Evolutionary conservation across 331 rosid species (phyloP).

Genomic region (Pyrus hybrid): DNA sequence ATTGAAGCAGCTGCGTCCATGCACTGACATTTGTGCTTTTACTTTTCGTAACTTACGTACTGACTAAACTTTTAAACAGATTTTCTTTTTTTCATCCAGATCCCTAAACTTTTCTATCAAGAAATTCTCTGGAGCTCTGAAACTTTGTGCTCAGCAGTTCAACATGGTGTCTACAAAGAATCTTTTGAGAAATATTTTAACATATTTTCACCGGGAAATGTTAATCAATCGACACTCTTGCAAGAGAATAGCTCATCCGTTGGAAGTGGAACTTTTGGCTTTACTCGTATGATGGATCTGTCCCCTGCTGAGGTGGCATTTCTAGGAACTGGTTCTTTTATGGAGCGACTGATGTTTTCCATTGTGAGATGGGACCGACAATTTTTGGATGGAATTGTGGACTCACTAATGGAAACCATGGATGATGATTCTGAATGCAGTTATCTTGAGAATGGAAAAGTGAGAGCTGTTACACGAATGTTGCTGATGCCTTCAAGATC

Average conservation of each 20-base stretch:
- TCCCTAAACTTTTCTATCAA: constrained; percentile 71
- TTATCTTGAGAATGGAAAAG: constrained; percentile 57
- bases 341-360: constrained; percentile 77
- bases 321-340: constrained; percentile 61
- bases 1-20: neutral
- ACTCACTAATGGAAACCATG: constrained; percentile 41
- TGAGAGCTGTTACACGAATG: constrained; percentile 72
- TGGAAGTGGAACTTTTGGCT: constrained; percentile 71
- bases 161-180: constrained; percentile 49
- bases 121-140: constrained; percentile 54
- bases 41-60: neutral
- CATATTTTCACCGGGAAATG: constrained; percentile 65
- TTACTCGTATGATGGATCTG: constrained; percentile 73
- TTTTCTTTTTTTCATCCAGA: constrained; percentile 29
- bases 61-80: neutral
- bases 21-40: neutral
- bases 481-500: constrained; percentile 69
- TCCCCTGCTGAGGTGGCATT: constrained; percentile 80
- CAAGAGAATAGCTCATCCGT: constrained; percentile 25
- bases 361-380: constrained; percentile 58
- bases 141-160: constrained; percentile 39
- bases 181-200: constrained; percentile 49
- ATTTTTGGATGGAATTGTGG: constrained; percentile 46
- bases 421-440: constrained; percentile 45
- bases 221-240: constrained; percentile 52